These are phyloP conservation scores for Lactuca sativa DNA, from an alignment of 129 eudicot genomes.

Conservation along the genomic window DNA sequence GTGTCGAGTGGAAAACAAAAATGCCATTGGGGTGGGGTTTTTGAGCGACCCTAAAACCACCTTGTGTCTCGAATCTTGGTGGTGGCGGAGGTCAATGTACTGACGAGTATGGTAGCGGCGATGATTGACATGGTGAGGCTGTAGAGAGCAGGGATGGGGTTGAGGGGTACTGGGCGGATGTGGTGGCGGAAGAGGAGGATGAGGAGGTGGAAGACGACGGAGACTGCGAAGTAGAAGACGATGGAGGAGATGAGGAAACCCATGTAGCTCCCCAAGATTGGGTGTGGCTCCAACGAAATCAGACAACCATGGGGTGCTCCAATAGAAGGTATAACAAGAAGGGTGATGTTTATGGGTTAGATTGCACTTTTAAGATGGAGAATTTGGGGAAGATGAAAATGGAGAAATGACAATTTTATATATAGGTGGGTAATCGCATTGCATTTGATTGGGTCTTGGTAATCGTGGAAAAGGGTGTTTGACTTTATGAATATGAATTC, in stretches of 20 bases:
- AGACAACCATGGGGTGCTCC: constrained; percentile 42
- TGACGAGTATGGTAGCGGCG: constrained; percentile 45
- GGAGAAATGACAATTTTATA: not conserved
- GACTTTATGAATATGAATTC: constrained; percentile 26
- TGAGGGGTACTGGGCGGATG: constrained; percentile 50
- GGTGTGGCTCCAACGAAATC: constrained; percentile 58
- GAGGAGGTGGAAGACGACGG: constrained; percentile 50
- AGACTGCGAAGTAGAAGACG: constrained; percentile 31
- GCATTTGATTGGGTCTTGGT: constrained; percentile 22
- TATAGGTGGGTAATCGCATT: not conserved
- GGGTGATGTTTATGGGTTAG: constrained; percentile 1
- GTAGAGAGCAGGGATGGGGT: constrained; percentile 60
- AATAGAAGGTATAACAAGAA: constrained; percentile 22
- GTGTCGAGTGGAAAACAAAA: constrained; percentile 74
- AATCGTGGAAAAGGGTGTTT: constrained; percentile 21
- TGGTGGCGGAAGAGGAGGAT: constrained; percentile 46
- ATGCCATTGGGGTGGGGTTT: constrained; percentile 68
- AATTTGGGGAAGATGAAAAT: not conserved
- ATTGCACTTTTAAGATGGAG: constrained; percentile 7
- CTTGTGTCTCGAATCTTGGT: constrained; percentile 61
- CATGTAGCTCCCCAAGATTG: constrained; percentile 67
- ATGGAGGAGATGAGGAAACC: constrained; percentile 52
- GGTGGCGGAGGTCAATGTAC: constrained; percentile 41
- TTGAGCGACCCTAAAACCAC: constrained; percentile 65
- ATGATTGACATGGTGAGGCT: constrained; percentile 50